Percentiles rank a stretch among this genome's conserved stretches.
phyloP scores from a whole-genome alignment of 2,329 filamentous ascomycete genomes.

The Emmonsiellopsis sp. region DNA sequence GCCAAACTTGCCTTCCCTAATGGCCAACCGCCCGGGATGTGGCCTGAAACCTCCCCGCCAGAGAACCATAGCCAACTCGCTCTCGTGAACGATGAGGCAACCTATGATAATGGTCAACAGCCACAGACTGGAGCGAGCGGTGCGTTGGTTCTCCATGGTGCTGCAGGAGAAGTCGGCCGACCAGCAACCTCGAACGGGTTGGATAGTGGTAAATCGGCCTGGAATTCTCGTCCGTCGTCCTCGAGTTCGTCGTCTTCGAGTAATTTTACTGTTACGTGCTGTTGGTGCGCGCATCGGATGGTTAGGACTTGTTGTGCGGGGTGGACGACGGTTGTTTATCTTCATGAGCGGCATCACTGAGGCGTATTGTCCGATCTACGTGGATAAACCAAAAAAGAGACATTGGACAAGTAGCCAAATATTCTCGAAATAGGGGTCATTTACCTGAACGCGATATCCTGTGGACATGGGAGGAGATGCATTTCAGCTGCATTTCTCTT shows the following conservation, averaged over 20 bases:
- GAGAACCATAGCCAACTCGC: slow-evolving; percentile 22
- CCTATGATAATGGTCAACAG: not conserved
- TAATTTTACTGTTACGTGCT: slow-evolving; percentile 54
- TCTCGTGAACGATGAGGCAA: slow-evolving; percentile 14
- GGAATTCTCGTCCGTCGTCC: not conserved
- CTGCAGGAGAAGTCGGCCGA: not conserved
- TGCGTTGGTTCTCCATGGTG: not conserved
- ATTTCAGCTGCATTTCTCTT: too few species aligned
- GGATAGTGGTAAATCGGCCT: slow-evolving; percentile 8
- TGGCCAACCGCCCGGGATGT: not conserved
- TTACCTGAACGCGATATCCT: too few species aligned
- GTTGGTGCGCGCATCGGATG: slow-evolving; percentile 66
- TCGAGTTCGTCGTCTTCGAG: slow-evolving; percentile 8
- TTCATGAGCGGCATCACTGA: slow-evolving; percentile 49
- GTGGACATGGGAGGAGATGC: too few species aligned
- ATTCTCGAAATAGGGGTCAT: too few species aligned
- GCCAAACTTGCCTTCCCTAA: slow-evolving; percentile 25
- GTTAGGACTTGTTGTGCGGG: slow-evolving; percentile 59
- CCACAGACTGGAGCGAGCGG: not conserved
- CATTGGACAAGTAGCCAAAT: too few species aligned
- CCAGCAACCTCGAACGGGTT: not conserved
- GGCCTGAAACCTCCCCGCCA: not conserved
- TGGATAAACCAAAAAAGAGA: too few species aligned
- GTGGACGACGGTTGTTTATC: slow-evolving; percentile 56
- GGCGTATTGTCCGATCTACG: not conserved